phyloP scores from a whole-genome alignment of 2,329 filamentous ascomycete genomes.

The Xylariaceae sp. region DNA sequence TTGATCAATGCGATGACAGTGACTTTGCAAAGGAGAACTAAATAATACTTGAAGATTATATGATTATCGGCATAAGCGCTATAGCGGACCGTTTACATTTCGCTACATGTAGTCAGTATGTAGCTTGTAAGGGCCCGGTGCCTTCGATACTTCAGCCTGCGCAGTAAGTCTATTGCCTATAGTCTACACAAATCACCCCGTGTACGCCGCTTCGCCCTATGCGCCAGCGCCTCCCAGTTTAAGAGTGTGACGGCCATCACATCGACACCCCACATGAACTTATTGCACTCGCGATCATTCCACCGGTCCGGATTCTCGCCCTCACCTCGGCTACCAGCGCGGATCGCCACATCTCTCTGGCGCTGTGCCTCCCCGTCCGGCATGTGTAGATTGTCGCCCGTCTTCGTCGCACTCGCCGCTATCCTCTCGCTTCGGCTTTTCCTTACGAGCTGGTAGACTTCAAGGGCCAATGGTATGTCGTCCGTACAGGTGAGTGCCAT shows the following conservation, averaged over 20 bases:
- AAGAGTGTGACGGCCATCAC: slow-evolving; percentile 28
- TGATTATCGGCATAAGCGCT: too few relatives aligned
- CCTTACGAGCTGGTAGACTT: slow-evolving; percentile 20
- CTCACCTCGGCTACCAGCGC: slow-evolving; percentile 3
- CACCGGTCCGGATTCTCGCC: slow-evolving; percentile 25
- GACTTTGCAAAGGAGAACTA: too few relatives aligned
- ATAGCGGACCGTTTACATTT: too few relatives aligned
- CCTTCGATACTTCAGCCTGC: too few relatives aligned
- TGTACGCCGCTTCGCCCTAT: background rate
- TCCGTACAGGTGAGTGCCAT: slow-evolving; percentile 23
- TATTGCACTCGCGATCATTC: slow-evolving; percentile 24
- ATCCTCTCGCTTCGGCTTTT: slow-evolving; percentile 20
- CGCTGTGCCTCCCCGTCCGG: slow-evolving; percentile 19
- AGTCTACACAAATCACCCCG: too few relatives aligned
- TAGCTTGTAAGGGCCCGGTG: too few relatives aligned
- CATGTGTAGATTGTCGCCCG: slow-evolving; percentile 15
- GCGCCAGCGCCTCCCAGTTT: slow-evolving; percentile 17
- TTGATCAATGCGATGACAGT: too few relatives aligned
- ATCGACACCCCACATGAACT: slow-evolving; percentile 32
- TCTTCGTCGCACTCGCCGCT: slow-evolving; percentile 15
- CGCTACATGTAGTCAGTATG: too few relatives aligned
- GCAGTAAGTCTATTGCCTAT: too few relatives aligned
- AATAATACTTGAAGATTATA: too few relatives aligned
- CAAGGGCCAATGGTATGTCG: slow-evolving; percentile 17
- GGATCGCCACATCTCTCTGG: slow-evolving; percentile 19